These are phyloP conservation scores for Atalantia buxifolia DNA, from an alignment of 345 rosid genomes.

Conservation along the genomic window DNA sequence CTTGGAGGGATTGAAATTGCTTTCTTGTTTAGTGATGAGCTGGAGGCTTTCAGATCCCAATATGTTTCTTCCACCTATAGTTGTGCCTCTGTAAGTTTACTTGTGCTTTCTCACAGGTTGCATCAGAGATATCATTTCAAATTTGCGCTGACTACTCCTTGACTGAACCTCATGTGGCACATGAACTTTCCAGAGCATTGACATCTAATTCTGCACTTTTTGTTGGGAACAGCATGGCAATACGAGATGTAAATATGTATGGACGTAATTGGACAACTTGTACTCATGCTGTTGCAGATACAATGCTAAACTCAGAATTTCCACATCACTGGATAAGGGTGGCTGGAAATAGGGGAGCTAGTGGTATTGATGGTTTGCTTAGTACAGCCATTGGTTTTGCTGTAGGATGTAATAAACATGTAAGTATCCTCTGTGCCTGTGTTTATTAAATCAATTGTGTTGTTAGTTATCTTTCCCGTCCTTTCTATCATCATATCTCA, in stretches of 20 bases:
- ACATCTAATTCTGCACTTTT: conserved; percentile 68
- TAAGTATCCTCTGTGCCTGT: conserved; percentile 25
- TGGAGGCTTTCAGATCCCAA: neutral
- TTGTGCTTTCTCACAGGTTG: conserved; percentile 49
- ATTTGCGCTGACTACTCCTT: conserved; percentile 53
- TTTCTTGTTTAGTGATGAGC: neutral
- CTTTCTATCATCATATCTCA: neutral
- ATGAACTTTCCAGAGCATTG: conserved; percentile 54
- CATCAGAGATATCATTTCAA: conserved; percentile 66
- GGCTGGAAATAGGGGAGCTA: conserved; percentile 96
- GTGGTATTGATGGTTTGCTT: conserved; percentile 97
- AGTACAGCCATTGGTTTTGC: conserved; percentile 94
- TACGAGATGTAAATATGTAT: conserved; percentile 93
- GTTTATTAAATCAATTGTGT: neutral
- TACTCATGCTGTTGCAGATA: conserved; percentile 26
- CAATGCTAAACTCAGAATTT: conserved; percentile 41
- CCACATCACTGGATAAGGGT: conserved; percentile 61
- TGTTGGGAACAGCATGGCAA: conserved; percentile 93
- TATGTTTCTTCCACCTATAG: neutral
- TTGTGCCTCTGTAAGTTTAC: conserved; percentile 9
- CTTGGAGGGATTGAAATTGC: neutral
- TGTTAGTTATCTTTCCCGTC: neutral
- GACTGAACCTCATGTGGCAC: conserved; percentile 82
- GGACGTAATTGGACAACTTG: conserved; percentile 44
- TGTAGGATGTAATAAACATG: conserved; percentile 77